Percentiles rank a stretch among this genome's conserved stretches.
These are phyloP conservation scores for Colletotrichum tanaceti DNA, from an alignment of 2,329 filamentous ascomycete genomes.

Conservation along the genomic window DNA sequence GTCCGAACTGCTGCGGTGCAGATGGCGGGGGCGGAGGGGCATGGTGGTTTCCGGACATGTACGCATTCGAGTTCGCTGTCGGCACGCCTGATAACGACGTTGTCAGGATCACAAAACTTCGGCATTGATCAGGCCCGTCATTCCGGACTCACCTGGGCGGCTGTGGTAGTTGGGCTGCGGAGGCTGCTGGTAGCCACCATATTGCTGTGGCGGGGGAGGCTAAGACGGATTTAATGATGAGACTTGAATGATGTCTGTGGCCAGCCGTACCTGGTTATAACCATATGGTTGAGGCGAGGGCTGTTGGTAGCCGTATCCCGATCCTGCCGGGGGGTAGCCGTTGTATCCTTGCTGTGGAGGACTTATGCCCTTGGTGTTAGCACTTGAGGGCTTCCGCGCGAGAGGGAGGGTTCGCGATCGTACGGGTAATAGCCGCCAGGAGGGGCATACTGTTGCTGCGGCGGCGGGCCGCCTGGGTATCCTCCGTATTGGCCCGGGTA, in stretches of 20 bases:
- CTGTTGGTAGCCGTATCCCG: constrained; percentile 59
- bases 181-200: constrained; percentile 53
- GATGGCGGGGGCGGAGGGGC: constrained; percentile 75
- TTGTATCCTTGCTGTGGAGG: constrained; percentile 61
- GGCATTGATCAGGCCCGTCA: not conserved
- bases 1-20: constrained; percentile 78
- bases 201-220: constrained; percentile 56
- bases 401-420: constrained; percentile 48
- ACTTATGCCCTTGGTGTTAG: constrained; percentile 43
- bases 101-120: constrained; percentile 5
- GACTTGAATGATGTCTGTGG: constrained; percentile 7
- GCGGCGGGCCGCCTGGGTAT: constrained; percentile 52
- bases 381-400: constrained; percentile 41
- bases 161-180: constrained; percentile 60
- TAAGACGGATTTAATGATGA: constrained; percentile 42
- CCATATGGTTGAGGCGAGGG: constrained; percentile 61
- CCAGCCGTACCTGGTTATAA: constrained; percentile 55
- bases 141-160: constrained; percentile 58
- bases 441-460: constrained; percentile 53
- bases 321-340: constrained; percentile 57
- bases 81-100: constrained; percentile 50
- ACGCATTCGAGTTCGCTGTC: constrained; percentile 62
- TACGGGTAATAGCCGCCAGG: constrained; percentile 64
- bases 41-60: constrained; percentile 66
- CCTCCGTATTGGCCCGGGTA: constrained; percentile 67